A percentile compares a stretch with the other conserved stretches of the same genome.
phyloP scores from a whole-genome alignment of 306 rosid species.

The Hippophae gyantsensis region DNA sequence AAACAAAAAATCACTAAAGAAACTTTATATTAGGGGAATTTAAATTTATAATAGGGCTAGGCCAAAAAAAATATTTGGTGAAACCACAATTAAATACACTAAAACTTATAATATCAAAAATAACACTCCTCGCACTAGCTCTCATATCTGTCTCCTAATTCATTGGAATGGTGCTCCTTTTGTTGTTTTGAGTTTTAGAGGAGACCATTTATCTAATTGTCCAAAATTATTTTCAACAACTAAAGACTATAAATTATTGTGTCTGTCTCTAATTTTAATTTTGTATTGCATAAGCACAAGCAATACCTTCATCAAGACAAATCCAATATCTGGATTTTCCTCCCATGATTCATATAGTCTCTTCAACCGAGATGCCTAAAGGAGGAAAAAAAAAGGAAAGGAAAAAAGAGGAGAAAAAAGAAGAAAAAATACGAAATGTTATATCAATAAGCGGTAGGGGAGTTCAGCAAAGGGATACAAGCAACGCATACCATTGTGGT shows the following conservation, averaged over 20 bases:
- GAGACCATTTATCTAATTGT: too few relatives aligned
- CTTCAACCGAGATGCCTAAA: slow-evolving; percentile 69
- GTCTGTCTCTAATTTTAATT: too few relatives aligned
- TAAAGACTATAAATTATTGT: too few relatives aligned
- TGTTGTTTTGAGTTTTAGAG: not conserved
- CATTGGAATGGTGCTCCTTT: not conserved
- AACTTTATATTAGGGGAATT: not conserved
- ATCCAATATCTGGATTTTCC: slow-evolving; percentile 78
- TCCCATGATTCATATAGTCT: slow-evolving; percentile 92
- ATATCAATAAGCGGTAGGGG: not conserved
- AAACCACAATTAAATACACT: too few relatives aligned
- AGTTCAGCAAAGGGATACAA: not conserved
- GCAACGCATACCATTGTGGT: slow-evolving; percentile 39
- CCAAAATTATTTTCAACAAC: too few relatives aligned
- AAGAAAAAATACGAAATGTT: slow-evolving; percentile 9
- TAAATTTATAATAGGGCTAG: too few relatives aligned
- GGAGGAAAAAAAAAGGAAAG: slow-evolving; percentile 11
- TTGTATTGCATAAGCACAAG: not conserved
- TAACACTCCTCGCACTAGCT: too few relatives aligned
- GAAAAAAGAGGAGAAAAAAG: slow-evolving; percentile 16
- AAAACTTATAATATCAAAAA: too few relatives aligned
- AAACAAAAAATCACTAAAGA: not conserved
- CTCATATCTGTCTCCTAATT: not conserved
- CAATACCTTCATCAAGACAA: slow-evolving; percentile 86
- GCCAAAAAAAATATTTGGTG: too few relatives aligned